phyloP scores from a whole-genome alignment of 164 flowering plant species.

The Pachysandra terminalis region DNA sequence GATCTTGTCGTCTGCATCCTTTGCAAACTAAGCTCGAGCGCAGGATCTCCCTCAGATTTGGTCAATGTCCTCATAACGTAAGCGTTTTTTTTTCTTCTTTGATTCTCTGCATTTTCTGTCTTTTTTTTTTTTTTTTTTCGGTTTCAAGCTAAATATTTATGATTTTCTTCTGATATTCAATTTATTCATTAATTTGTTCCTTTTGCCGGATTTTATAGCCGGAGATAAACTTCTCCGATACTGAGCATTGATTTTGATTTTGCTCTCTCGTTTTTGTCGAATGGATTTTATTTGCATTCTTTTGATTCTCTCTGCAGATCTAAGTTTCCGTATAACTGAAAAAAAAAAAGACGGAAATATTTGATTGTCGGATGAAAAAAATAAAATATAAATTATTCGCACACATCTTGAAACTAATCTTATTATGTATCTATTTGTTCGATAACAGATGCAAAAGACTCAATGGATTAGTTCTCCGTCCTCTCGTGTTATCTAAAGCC shows the following conservation, averaged over 20 bases:
- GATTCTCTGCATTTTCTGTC: neutral
- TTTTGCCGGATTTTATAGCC: neutral
- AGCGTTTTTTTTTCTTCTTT: constrained; percentile 5
- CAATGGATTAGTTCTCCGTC: constrained; percentile 44
- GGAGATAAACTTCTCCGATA: too few relatives aligned
- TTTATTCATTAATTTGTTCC: too few relatives aligned
- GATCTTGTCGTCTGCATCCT: constrained; percentile 63
- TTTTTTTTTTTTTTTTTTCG: neutral
- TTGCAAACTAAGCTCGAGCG: constrained; percentile 50
- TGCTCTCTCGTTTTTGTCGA: too few relatives aligned
- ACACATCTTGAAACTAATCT: neutral
- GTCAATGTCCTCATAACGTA: constrained; percentile 52
- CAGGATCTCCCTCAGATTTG: constrained; percentile 53
- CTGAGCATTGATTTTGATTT: too few relatives aligned
- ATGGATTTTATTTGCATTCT: too few relatives aligned
- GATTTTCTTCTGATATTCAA: too few relatives aligned
- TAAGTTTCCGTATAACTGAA: neutral
- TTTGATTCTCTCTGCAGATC: neutral
- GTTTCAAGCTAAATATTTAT: too few relatives aligned
- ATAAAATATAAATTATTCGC: neutral
- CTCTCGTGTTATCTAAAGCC: constrained; percentile 53
- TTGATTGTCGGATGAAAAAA: neutral
- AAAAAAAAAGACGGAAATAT: too few relatives aligned
- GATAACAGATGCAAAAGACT: constrained; percentile 67
- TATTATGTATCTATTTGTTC: neutral